These are phyloP conservation scores for Cenchrus americanus DNA, from an alignment of 176 grass and related monocot species.

Conservation along the genomic window DNA sequence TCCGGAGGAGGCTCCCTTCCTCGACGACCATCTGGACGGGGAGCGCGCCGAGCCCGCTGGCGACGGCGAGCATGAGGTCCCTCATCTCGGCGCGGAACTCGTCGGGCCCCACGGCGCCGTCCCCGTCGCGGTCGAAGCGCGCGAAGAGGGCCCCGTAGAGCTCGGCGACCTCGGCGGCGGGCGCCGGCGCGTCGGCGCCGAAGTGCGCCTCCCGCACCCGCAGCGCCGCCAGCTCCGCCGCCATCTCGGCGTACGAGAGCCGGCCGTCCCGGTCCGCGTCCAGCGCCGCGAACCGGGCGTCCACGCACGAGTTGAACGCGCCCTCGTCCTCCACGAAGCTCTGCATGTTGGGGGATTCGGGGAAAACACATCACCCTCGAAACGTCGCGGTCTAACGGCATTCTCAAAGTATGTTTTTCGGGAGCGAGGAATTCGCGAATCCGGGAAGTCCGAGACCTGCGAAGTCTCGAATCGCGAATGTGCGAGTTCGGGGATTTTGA, in stretches of 20 bases:
- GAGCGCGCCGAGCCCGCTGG: slow-evolving; percentile 59
- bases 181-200: slow-evolving; percentile 51
- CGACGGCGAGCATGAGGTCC: slow-evolving; percentile 89
- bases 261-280: slow-evolving; percentile 62
- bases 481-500: too few relatives aligned
- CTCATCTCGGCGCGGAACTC: slow-evolving; percentile 83
- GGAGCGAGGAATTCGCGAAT: too few relatives aligned
- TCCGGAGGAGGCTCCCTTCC: slow-evolving; percentile 52
- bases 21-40: slow-evolving; percentile 60
- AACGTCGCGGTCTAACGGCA: too few relatives aligned
- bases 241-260: slow-evolving; percentile 75
- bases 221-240: slow-evolving; percentile 61
- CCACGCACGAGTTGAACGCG: slow-evolving; percentile 60
- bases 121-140: slow-evolving; percentile 72
- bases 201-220: slow-evolving; percentile 62
- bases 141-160: slow-evolving; percentile 60
- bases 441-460: too few relatives aligned
- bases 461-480: too few relatives aligned
- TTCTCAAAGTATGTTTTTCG: too few relatives aligned
- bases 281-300: slow-evolving; percentile 56
- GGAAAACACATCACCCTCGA: too few relatives aligned
- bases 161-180: slow-evolving; percentile 44
- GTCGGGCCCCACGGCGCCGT: slow-evolving; percentile 58
- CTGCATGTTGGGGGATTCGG: too few relatives aligned
- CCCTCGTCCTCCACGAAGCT: slow-evolving; percentile 72